phyloP scores from a whole-genome alignment of 352 stramenopile species.

The Globisporangium apiculatum region DNA sequence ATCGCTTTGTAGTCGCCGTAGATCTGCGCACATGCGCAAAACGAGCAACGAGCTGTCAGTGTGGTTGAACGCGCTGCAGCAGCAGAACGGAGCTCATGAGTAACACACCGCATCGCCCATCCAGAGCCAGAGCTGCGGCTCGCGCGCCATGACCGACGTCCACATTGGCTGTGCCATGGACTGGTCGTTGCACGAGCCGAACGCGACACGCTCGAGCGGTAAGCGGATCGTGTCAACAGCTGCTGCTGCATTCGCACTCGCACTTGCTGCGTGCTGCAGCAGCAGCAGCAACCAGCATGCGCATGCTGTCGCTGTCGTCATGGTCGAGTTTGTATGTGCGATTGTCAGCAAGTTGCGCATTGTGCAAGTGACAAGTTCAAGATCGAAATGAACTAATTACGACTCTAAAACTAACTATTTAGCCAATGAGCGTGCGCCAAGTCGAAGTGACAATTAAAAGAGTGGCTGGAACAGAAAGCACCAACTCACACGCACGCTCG shows the following conservation, averaged over 20 bases:
- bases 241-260: slow-evolving; percentile 7
- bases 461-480: background rate
- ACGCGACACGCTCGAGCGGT: slow-evolving; percentile 51
- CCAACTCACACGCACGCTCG: too few species aligned
- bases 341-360: background rate
- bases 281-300: background rate
- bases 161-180: slow-evolving; percentile 76
- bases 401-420: slow-evolving; percentile 8
- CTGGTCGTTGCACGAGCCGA: slow-evolving; percentile 86
- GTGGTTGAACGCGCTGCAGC: background rate
- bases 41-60: too few species aligned
- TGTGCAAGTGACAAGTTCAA: background rate
- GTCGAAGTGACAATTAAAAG: background rate
- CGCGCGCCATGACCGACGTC: slow-evolving; percentile 40
- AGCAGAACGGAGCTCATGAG: background rate
- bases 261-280: background rate
- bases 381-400: background rate
- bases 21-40: slow-evolving; percentile 31
- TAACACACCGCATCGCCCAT: slow-evolving; percentile 77
- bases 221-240: slow-evolving; percentile 25
- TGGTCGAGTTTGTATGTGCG: background rate
- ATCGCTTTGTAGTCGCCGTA: slow-evolving; percentile 62
- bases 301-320: background rate
- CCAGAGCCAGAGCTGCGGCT: slow-evolving; percentile 79
- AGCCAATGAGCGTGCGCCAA: slow-evolving; percentile 24